A percentile compares a stretch with the other conserved stretches of the same genome.
Conservation (phyloP, 139 green algal species). For the Volvox africanus region DNA sequence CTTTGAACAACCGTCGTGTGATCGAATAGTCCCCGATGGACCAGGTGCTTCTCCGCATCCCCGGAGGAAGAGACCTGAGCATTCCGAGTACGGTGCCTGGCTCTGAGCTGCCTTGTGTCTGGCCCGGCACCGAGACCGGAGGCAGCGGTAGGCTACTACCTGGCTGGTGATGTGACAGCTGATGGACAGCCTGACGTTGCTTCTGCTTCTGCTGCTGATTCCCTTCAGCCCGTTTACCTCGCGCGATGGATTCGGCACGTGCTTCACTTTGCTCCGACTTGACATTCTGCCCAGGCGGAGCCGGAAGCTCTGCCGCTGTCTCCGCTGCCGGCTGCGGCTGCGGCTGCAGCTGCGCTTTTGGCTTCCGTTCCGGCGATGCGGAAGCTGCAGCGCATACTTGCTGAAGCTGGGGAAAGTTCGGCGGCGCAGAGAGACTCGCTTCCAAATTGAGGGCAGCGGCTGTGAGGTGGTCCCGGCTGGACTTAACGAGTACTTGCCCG, state of each 20-base stretch:
- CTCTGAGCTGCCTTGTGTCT: background rate
- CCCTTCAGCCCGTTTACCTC: no score
- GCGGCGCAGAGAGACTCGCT: background rate
- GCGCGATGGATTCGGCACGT: no score
- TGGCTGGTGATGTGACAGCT: no score
- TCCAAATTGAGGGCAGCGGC: background rate
- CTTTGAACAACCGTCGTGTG: conserved; percentile 67
- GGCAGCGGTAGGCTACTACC: no score
- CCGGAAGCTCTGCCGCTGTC: background rate
- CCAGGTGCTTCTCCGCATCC: conserved; percentile 60
- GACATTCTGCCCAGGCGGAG: background rate
- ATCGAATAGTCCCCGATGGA: conserved; percentile 65
- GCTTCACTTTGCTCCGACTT: no score
- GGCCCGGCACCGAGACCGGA: background rate
- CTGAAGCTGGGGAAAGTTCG: background rate
- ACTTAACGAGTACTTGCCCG: no score
- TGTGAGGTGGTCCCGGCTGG: no score
- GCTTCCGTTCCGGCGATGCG: background rate
- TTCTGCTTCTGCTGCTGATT: no score
- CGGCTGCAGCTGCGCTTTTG: background rate
- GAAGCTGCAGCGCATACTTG: background rate
- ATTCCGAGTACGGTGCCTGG: background rate
- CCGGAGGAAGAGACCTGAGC: conserved; percentile 49
- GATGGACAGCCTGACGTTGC: no score
- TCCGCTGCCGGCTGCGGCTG: background rate